Base-by-base conservation (phyloP, 148 eudicot genomes). In the Rhododendron ovatum region DNA sequence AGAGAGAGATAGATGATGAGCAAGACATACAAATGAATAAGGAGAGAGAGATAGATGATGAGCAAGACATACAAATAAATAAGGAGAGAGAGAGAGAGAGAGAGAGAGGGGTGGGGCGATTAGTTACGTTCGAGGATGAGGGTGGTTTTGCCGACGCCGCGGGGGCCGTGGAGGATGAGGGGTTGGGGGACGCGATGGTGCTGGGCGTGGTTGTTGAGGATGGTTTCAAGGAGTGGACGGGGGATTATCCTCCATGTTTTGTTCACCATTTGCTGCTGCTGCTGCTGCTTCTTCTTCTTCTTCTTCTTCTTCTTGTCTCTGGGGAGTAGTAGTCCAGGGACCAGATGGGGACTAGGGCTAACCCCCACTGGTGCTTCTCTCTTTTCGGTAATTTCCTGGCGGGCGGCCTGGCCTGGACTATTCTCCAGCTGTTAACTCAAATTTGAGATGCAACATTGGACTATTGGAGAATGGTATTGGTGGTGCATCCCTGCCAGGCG, bases 121-220 rank as follows among this genome's bases (percentile, higher is more conserved):
- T 4, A 37, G 1, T 61, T 93, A 95, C 99, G 97, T 78, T 96
- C 95, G 50, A 94, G 96, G 71, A 96, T 88, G 92, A 96, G 95
- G 84, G 99, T 93, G 88, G 99, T 95, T 93, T 96, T 96, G 88
- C 99, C 99, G 47, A 92, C 94, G 75, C 99, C 99, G 26, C 99
- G 94, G 45, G 99, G 99, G 83, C 99, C 99, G 84, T 95, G 99
- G 84, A 96, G 94, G 86, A 96, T 81, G 82, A 96, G 96, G 47
- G 99, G 96, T 22, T 95, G 98, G 41, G 93, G 95, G 71, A 95
- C 98, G 10, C 94, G 96, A 89, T 94, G 98, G 87, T 93, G 99
- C 67, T 92, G 96, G 55, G 91, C 98, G 84, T 96, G 99, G 88
- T 92, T 93, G 96, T 96, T 95, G 79, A 96, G 93, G 1, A 96